These are phyloP conservation scores for Aphanomyces astaci DNA, from an alignment of 352 stramenopile genomes.

Conservation along the genomic window DNA sequence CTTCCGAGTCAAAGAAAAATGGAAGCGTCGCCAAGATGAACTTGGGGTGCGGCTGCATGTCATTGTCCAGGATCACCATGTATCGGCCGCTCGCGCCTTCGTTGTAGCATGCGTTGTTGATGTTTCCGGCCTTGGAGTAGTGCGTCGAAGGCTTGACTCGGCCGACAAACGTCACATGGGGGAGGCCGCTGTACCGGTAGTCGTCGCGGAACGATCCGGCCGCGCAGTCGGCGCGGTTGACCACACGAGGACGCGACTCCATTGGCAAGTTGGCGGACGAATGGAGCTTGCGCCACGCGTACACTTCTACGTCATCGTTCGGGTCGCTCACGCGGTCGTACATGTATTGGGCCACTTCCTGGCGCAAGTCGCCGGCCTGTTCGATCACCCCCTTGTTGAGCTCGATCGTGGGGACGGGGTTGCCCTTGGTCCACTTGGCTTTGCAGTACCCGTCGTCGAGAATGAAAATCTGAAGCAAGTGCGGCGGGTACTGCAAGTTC, in stretches of 20 bases:
- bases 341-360: constrained; percentile 84
- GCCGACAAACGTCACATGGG: constrained; percentile 67
- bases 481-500: constrained; percentile 81
- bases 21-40: constrained; percentile 70
- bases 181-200: constrained; percentile 74
- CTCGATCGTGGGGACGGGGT: constrained; percentile 45
- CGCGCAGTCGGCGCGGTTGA: constrained; percentile 65
- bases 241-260: constrained; percentile 53
- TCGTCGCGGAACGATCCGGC: constrained; percentile 78
- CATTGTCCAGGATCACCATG: constrained; percentile 68
- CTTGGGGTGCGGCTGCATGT: constrained; percentile 83
- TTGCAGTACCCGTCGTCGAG: constrained; percentile 79
- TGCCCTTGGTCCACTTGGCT: constrained; percentile 74
- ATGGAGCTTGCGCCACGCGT: constrained; percentile 79
- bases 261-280: constrained; percentile 75
- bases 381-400: constrained; percentile 74
- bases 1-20: constrained; percentile 84
- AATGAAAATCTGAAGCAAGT: constrained; percentile 80
- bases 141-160: constrained; percentile 67
- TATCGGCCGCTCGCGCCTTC: constrained; percentile 75
- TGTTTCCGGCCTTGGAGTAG: constrained; percentile 84
- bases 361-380: constrained; percentile 64
- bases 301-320: constrained; percentile 82
- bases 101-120: constrained; percentile 87
- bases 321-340: constrained; percentile 80